These are phyloP conservation scores for Lentinula novae-zelandiae DNA, from an alignment of 1,284 basidiomycete species.

Conservation along the genomic window DNA sequence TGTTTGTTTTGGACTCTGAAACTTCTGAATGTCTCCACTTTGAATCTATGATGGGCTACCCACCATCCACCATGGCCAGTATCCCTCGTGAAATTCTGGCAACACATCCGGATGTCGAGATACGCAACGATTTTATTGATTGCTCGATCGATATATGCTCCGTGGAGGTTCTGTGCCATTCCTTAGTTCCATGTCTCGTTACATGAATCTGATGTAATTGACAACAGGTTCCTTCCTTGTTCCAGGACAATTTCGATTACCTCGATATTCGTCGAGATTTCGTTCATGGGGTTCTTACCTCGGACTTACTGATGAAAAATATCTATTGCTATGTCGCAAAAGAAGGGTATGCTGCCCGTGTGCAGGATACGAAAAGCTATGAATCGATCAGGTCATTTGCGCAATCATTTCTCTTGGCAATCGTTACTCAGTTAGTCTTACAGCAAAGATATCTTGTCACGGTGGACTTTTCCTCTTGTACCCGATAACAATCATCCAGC, in stretches of 20 bases:
- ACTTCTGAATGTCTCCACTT: constrained; percentile 80
- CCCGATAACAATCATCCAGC: constrained; percentile 92
- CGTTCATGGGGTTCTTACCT: constrained; percentile 94
- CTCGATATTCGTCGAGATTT: constrained; percentile 90
- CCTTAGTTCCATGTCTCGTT: background rate
- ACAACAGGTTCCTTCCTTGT: constrained; percentile 84
- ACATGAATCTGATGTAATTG: background rate
- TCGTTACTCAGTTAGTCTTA: background rate
- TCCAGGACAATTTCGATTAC: constrained; percentile 99
- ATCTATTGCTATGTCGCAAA: constrained; percentile 87
- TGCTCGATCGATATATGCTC: constrained; percentile 91
- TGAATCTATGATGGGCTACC: constrained; percentile 66
- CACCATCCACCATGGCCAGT: constrained; percentile 50
- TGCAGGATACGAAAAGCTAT: constrained; percentile 87
- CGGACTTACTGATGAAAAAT: constrained; percentile 93
- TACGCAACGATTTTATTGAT: constrained; percentile 85
- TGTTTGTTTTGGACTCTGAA: constrained; percentile 71
- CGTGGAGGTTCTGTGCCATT: constrained; percentile 59
- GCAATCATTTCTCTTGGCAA: constrained; percentile 11
- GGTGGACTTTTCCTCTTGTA: constrained; percentile 94
- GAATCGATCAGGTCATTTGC: constrained; percentile 71
- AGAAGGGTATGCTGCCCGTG: constrained; percentile 85
- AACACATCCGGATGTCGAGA: constrained; percentile 72
- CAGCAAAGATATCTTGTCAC: constrained; percentile 87
- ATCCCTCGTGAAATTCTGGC: constrained; percentile 71